Evolutionary conservation across 148 eudicot genomes (phyloP).

Genomic region (Beta vulgaris): DNA sequence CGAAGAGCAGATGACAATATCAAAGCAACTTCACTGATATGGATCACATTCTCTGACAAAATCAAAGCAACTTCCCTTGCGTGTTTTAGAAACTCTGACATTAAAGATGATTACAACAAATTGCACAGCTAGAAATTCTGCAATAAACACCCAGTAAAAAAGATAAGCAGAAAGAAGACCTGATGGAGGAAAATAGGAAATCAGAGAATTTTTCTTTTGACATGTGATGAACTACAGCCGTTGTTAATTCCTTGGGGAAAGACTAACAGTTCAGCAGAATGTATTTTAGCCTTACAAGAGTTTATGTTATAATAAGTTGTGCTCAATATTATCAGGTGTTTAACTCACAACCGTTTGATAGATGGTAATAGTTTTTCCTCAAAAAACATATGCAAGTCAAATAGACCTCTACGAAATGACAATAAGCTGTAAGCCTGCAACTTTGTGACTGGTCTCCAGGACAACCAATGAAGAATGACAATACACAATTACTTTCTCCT

Average conservation of each 20-base stretch:
- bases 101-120: too few relatives aligned
- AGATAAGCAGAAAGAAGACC: neutral
- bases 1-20: neutral
- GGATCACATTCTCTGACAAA: neutral
- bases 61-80: too few relatives aligned
- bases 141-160: neutral
- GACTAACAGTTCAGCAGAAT: neutral
- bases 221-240: neutral
- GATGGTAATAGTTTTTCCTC: too few relatives aligned
- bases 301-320: neutral
- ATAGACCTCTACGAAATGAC: neutral
- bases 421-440: neutral
- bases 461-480: neutral
- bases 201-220: neutral
- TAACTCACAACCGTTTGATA: too few relatives aligned
- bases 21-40: neutral
- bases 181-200: neutral
- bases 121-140: neutral
- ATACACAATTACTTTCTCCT: neutral
- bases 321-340: neutral
- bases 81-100: neutral
- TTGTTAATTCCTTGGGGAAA: neutral
- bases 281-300: constrained; percentile 2
- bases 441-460: neutral
- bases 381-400: neutral